Conservation (phyloP, 139 green algal species). For the Ettlia oleoabundans region DNA sequence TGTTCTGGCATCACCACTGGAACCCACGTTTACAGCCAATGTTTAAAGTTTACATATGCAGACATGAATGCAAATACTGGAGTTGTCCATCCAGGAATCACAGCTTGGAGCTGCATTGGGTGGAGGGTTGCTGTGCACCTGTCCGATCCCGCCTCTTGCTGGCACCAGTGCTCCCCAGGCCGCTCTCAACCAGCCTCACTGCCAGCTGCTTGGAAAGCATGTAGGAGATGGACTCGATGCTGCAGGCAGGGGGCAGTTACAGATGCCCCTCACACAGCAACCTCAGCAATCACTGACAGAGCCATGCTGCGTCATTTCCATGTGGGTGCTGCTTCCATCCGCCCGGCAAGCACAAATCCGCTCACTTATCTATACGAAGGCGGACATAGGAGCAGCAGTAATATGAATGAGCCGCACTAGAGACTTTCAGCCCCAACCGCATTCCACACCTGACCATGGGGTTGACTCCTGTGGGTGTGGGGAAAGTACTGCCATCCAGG, state of each 20-base stretch:
- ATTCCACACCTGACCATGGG: conserved; percentile 69
- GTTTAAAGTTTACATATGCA: too few species aligned
- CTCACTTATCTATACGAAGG: too few species aligned
- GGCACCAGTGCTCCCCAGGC: background rate
- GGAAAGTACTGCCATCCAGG: conserved; percentile 64
- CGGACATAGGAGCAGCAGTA: too few species aligned
- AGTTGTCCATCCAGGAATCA: too few species aligned
- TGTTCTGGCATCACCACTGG: too few species aligned
- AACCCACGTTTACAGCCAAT: too few species aligned
- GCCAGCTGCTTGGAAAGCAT: conserved; percentile 53
- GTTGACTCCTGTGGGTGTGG: conserved; percentile 69
- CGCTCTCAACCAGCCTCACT: background rate
- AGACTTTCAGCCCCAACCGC: background rate
- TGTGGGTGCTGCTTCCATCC: background rate
- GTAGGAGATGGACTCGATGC: conserved; percentile 54
- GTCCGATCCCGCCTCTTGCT: background rate
- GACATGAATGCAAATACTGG: too few species aligned
- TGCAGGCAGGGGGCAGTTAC: background rate
- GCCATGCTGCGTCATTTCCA: too few species aligned
- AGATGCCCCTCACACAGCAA: background rate
- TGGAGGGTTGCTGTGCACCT: too few species aligned
- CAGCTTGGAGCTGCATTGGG: background rate
- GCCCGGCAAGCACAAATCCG: background rate
- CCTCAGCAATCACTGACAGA: background rate
- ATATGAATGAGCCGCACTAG: background rate